Conservation (phyloP, 2,329 filamentous ascomycete species). For the Penicillium sclerotiorum region DNA sequence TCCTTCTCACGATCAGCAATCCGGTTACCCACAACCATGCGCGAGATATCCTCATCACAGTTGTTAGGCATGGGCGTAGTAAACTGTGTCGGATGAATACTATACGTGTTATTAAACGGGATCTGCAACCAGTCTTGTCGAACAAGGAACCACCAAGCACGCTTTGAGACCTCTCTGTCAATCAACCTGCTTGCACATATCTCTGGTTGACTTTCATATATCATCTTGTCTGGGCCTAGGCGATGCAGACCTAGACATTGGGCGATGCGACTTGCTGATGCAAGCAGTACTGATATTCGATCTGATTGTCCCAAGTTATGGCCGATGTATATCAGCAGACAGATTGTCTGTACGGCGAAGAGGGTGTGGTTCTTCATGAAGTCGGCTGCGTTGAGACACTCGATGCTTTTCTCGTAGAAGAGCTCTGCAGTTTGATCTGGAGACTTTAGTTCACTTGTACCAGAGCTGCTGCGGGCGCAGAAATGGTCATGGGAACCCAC, state of each 20-base stretch:
- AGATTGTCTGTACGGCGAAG: constrained; percentile 12
- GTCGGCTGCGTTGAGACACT: constrained; percentile 4
- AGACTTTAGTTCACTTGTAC: not conserved
- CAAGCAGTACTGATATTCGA: constrained; percentile 10
- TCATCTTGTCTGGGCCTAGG: constrained; percentile 3
- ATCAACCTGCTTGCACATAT: not conserved
- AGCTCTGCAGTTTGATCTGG: not conserved
- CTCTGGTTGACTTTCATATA: too few relatives aligned
- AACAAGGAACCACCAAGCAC: constrained; percentile 17
- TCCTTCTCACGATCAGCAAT: not conserved
- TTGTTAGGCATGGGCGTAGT: constrained; percentile 14
- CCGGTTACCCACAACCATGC: not conserved
- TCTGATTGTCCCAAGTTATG: constrained; percentile 13
- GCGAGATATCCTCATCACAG: constrained; percentile 4
- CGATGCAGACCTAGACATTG: constrained; percentile 13
- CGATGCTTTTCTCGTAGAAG: constrained; percentile 6
- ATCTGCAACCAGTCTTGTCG: constrained; percentile 18
- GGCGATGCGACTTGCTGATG: constrained; percentile 10
- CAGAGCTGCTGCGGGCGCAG: too few relatives aligned
- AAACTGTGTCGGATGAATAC: constrained; percentile 15
- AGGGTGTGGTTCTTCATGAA: constrained; percentile 14
- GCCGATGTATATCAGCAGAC: constrained; percentile 12
- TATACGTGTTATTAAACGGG: constrained; percentile 14
- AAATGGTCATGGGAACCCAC: not conserved
- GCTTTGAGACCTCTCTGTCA: constrained; percentile 13